Evolutionary conservation across 1,284 basidiomycete species (phyloP).

Genomic region (Ceratobasidium sp.): DNA sequence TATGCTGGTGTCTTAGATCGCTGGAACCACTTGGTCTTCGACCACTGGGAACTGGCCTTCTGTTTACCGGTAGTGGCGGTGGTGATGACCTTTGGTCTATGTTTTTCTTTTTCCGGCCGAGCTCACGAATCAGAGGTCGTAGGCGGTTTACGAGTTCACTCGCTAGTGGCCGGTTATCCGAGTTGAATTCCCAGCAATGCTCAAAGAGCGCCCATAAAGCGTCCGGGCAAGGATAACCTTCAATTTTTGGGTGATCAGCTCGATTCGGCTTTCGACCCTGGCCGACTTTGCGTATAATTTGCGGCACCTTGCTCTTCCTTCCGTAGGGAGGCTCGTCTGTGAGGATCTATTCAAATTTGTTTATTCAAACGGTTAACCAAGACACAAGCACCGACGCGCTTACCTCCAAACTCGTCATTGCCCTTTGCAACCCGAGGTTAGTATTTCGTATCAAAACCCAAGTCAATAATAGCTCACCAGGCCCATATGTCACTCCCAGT

Average conservation of each 20-base stretch:
- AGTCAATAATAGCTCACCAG: neutral
- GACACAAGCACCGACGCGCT: too few species aligned
- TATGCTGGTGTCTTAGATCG: neutral
- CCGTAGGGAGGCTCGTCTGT: slow-evolving; percentile 31
- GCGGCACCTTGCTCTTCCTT: slow-evolving; percentile 1
- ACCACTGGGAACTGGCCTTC: neutral
- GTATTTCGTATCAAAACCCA: too few species aligned
- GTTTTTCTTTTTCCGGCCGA: neutral
- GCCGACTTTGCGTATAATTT: neutral
- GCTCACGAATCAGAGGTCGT: neutral
- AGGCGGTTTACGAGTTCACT: neutral
- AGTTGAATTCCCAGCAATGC: slow-evolving; percentile 27
- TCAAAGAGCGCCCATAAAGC: slow-evolving; percentile 29
- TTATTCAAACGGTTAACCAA: too few species aligned
- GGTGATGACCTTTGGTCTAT: too few species aligned
- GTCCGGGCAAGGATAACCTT: slow-evolving; percentile 16
- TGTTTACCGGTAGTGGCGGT: neutral
- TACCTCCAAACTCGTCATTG: neutral
- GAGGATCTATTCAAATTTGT: too few species aligned
- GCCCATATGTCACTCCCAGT: slow-evolving; percentile 35
- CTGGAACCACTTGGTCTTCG: too few species aligned
- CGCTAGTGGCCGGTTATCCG: slow-evolving; percentile 19
- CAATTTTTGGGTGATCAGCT: slow-evolving; percentile 26
- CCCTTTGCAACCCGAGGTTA: too few species aligned
- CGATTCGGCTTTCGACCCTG: neutral